These are phyloP conservation scores for Geoglossum glabrum DNA, from an alignment of 495 filamentous ascomycete genomes.

Conservation along the genomic window DNA sequence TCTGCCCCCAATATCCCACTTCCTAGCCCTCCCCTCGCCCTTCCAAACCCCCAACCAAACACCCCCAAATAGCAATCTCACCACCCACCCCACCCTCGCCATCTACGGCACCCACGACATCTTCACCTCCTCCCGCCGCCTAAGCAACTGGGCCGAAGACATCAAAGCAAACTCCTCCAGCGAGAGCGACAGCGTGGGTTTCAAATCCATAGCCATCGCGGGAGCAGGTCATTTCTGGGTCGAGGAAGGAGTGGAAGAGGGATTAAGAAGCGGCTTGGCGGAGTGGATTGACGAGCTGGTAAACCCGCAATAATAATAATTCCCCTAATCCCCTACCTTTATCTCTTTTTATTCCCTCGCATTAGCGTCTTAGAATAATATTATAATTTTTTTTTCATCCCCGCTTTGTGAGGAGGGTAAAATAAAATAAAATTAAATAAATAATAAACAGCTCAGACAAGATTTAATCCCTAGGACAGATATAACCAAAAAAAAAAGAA, in stretches of 20 bases:
- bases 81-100: conserved; percentile 35
- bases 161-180: conserved; percentile 20
- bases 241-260: conserved; percentile 18
- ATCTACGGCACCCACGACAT: conserved; percentile 63
- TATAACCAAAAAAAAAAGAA: no score
- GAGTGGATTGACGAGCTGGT: not conserved
- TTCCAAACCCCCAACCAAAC: conserved; percentile 37
- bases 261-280: not conserved
- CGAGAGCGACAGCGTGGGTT: conserved; percentile 11
- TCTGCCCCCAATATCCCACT: conserved; percentile 40
- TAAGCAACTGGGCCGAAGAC: conserved; percentile 47
- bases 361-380: no score
- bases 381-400: no score
- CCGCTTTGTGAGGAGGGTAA: no score
- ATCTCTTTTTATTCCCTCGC: no score
- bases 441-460: no score
- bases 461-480: no score
- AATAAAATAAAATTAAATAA: no score
- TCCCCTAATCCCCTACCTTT: no score
- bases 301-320: no score
- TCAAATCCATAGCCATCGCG: conserved; percentile 19
- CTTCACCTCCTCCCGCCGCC: conserved; percentile 49
- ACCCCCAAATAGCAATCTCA: conserved; percentile 26
- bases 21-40: conserved; percentile 63
- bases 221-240: conserved; percentile 74